Conservation (phyloP, 257 asterid species). For the Buddleja alternifolia region DNA sequence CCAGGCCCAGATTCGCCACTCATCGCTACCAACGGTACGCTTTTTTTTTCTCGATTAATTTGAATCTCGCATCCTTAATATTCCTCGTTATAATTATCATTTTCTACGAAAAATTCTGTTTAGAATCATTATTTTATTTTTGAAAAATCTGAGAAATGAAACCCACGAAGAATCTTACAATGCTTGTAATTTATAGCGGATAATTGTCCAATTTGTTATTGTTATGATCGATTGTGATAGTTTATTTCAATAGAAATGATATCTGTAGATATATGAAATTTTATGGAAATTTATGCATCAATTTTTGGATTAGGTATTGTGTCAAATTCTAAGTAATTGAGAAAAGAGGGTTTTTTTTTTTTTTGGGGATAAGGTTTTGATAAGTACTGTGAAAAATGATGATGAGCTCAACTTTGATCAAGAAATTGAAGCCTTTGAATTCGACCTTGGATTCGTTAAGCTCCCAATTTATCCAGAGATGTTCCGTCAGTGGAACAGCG, state of each 20-base stretch:
- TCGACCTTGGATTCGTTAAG: conserved; percentile 51
- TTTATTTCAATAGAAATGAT: not conserved
- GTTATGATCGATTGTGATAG: not conserved
- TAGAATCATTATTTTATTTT: too few relatives aligned
- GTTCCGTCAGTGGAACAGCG: conserved; percentile 88
- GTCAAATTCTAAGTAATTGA: not conserved
- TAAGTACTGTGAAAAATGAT: conserved; percentile 29
- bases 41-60: too few relatives aligned
- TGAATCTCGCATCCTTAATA: too few relatives aligned
- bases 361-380: not conserved
- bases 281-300: not conserved
- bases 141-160: too few relatives aligned
- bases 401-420: conserved; percentile 42
- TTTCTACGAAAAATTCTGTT: too few relatives aligned
- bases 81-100: too few relatives aligned
- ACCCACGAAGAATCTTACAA: too few relatives aligned
- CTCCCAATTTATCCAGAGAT: conserved; percentile 65
- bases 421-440: conserved; percentile 48
- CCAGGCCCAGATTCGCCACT: too few relatives aligned
- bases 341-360: not conserved
- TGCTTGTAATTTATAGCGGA: too few relatives aligned
- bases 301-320: conserved; percentile 25
- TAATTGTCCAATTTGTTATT: too few relatives aligned
- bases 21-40: too few relatives aligned
- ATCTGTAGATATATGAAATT: not conserved